Conservation (phyloP, 768 basidiomycete genomes). For the Boletus barrowsii region DNA sequence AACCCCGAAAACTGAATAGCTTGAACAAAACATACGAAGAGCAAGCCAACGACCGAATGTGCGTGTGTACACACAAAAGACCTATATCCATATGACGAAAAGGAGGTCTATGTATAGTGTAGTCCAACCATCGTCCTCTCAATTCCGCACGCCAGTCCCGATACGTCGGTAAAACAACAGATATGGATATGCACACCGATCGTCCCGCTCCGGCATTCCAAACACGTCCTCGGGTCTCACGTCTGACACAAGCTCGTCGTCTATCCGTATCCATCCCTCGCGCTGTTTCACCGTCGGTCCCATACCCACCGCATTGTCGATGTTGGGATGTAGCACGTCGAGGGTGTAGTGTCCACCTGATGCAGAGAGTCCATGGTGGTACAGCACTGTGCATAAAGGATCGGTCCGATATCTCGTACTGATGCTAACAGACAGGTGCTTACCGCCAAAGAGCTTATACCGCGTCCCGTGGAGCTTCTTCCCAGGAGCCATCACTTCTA, state of each 20-base stretch:
- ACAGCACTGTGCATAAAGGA: conserved; percentile 55
- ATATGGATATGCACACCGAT: conserved; percentile 68
- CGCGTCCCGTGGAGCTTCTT: conserved; percentile 46
- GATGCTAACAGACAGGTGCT: conserved; percentile 15
- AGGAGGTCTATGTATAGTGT: too few species aligned
- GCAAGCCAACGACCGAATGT: neutral
- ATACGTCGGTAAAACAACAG: conserved; percentile 80
- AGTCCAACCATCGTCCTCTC: neutral
- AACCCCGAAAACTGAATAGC: neutral
- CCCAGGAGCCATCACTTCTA: conserved; percentile 61
- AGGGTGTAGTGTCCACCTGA: conserved; percentile 95
- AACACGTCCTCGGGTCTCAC: conserved; percentile 73
- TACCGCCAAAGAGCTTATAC: conserved; percentile 86
- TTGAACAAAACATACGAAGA: neutral
- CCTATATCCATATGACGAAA: neutral
- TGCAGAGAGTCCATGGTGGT: conserved; percentile 90
- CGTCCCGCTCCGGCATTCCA: conserved; percentile 44
- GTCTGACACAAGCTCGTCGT: conserved; percentile 85
- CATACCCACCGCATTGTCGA: conserved; percentile 38
- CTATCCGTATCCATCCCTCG: conserved; percentile 88
- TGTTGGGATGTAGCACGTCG: conserved; percentile 76
- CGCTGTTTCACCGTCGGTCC: conserved; percentile 31
- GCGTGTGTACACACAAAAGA: neutral
- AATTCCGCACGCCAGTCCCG: conserved; percentile 21
- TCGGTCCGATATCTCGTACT: neutral